These are phyloP conservation scores for Eucalyptus pumila DNA, from an alignment of 345 rosid species.

Conservation along the genomic window DNA sequence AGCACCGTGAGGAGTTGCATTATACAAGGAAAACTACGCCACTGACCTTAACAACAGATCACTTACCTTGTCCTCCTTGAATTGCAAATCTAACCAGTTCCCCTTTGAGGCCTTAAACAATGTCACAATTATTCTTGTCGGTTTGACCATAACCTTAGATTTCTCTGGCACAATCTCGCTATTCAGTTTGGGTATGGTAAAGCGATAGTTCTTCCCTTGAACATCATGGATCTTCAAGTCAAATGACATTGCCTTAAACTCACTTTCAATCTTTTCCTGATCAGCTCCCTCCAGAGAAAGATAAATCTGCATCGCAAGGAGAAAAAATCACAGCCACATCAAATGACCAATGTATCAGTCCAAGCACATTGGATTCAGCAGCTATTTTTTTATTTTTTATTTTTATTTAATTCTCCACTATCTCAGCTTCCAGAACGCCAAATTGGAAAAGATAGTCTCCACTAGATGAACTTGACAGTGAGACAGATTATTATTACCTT, in stretches of 20 bases:
- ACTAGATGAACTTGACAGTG: background rate
- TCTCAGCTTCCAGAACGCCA: background rate
- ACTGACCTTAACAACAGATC: background rate
- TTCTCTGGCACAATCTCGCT: conserved; percentile 76
- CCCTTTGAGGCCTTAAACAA: conserved; percentile 71
- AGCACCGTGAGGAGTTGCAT: background rate
- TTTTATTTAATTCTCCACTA: background rate
- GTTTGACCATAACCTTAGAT: conserved; percentile 67
- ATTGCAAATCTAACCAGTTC: conserved; percentile 80
- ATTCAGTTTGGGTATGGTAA: conserved; percentile 56
- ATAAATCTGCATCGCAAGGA: conserved; percentile 36
- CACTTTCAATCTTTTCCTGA: conserved; percentile 55
- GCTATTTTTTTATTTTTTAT: background rate
- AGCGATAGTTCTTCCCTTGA: conserved; percentile 74
- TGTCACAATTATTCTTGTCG: conserved; percentile 49
- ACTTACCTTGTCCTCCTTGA: conserved; percentile 85
- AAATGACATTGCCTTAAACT: conserved; percentile 51
- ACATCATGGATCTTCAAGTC: conserved; percentile 75
- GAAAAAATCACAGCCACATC: background rate
- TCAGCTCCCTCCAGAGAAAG: conserved; percentile 71
- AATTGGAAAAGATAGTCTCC: background rate
- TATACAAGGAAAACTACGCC: background rate
- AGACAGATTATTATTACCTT: conserved; percentile 32
- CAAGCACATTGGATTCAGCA: background rate
- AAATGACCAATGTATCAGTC: background rate